Percentiles rank a stretch among this genome's conserved stretches.
Evolutionary conservation across 2,329 filamentous ascomycete genomes (phyloP).

Genomic region (Albophoma yamanashiensis): DNA sequence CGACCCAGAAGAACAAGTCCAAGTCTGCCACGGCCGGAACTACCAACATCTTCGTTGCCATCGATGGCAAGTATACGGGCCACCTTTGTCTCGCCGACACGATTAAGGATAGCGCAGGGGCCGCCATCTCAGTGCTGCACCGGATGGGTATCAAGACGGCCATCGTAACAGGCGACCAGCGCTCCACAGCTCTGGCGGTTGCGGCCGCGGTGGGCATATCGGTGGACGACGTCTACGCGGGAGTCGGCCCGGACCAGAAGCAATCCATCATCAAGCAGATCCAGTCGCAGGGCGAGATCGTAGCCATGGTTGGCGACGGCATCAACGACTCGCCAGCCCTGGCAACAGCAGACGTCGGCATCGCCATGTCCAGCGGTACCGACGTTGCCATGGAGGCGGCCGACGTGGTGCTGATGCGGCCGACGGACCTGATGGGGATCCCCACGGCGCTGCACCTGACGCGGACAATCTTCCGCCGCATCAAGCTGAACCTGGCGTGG

Average conservation of each 20-base stretch:
- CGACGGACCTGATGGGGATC: conserved; percentile 86
- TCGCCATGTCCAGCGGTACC: conserved; percentile 84
- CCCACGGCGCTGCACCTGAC: conserved; percentile 75
- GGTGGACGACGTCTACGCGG: conserved; percentile 65
- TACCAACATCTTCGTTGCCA: conserved; percentile 85
- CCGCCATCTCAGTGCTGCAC: conserved; percentile 70
- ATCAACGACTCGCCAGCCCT: conserved; percentile 97
- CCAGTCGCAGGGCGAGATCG: conserved; percentile 62
- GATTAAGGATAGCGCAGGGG: conserved; percentile 77
- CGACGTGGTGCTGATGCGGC: conserved; percentile 90
- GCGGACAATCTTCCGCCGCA: conserved; percentile 76
- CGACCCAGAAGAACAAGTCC: conserved; percentile 15
- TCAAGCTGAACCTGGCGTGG: conserved; percentile 89
- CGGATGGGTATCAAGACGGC: conserved; percentile 79
- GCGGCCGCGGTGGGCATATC: conserved; percentile 75
- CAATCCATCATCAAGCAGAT: conserved; percentile 72
- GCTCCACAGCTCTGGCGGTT: conserved; percentile 72
- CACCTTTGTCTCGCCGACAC: conserved; percentile 79
- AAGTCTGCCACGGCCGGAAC: conserved; percentile 45
- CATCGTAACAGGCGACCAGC: conserved; percentile 90
- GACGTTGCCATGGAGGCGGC: conserved; percentile 98
- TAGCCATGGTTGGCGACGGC: conserved; percentile 96
- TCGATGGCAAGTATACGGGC: conserved; percentile 72
- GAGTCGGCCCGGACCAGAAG: conserved; percentile 86
- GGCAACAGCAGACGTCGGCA: conserved; percentile 84